Percentiles rank a stretch among this genome's conserved stretches.
These are phyloP conservation scores for Cladosporium sp. DNA, from an alignment of 2,329 filamentous ascomycete species.

Conservation along the genomic window DNA sequence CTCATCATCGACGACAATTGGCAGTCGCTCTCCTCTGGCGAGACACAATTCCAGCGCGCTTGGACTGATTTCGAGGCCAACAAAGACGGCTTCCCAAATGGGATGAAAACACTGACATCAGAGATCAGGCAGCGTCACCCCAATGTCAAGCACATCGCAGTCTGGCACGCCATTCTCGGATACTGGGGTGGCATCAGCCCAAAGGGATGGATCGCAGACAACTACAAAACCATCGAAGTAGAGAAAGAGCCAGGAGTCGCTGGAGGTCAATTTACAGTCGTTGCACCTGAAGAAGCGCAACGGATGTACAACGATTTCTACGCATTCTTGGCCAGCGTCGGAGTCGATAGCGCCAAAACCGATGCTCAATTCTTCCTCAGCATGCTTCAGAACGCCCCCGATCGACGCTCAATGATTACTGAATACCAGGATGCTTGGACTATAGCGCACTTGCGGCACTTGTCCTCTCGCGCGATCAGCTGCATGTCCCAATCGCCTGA, in stretches of 20 bases:
- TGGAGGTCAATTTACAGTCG: conserved; percentile 65
- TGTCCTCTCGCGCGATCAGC: conserved; percentile 73
- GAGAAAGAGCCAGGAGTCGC: conserved; percentile 53
- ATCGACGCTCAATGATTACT: conserved; percentile 66
- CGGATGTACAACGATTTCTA: conserved; percentile 92
- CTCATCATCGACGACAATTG: conserved; percentile 97
- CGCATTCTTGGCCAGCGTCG: conserved; percentile 66
- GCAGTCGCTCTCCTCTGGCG: conserved; percentile 67
- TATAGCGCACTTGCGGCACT: conserved; percentile 70
- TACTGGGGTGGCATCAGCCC: conserved; percentile 91
- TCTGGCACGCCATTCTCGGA: conserved; percentile 86
- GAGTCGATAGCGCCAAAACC: conserved; percentile 85
- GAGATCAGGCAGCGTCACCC: conserved; percentile 64
- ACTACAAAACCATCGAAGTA: conserved; percentile 69
- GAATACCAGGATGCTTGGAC: conserved; percentile 85
- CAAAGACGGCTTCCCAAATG: conserved; percentile 69
- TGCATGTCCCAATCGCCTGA: conserved; percentile 94
- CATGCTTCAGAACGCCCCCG: conserved; percentile 62
- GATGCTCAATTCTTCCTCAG: conserved; percentile 91
- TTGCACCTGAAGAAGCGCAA: conserved; percentile 69
- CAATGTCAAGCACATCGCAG: conserved; percentile 75
- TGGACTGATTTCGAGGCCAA: conserved; percentile 89
- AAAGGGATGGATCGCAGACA: conserved; percentile 65
- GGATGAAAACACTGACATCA: conserved; percentile 66
- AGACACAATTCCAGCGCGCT: conserved; percentile 48